Conservation (phyloP, 768 basidiomycete genomes). For the Tricholoma terreum region DNA sequence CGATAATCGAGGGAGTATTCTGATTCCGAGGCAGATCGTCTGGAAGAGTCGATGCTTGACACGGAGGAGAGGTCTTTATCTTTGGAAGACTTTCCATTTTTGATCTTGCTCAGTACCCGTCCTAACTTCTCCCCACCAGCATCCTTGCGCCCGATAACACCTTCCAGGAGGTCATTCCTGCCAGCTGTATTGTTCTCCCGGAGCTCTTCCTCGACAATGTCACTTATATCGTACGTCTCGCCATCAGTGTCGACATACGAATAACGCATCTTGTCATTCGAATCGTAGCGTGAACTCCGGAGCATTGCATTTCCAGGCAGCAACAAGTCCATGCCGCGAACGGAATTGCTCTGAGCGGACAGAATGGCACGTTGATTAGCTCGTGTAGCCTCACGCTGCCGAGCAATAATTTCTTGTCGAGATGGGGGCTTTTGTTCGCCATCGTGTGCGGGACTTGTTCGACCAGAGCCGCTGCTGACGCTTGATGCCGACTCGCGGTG, state of each 20-base stretch:
- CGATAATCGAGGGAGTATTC: slow-evolving; percentile 55
- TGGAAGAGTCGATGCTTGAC: slow-evolving; percentile 28
- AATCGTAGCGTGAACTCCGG: slow-evolving; percentile 75
- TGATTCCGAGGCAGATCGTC: slow-evolving; percentile 45
- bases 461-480: slow-evolving; percentile 42
- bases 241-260: slow-evolving; percentile 92
- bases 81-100: slow-evolving; percentile 50
- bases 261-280: slow-evolving; percentile 78
- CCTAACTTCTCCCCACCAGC: slow-evolving; percentile 68
- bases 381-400: slow-evolving; percentile 81
- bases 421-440: slow-evolving; percentile 42
- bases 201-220: slow-evolving; percentile 90
- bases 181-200: slow-evolving; percentile 41
- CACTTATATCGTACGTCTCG: slow-evolving; percentile 89
- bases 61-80: slow-evolving; percentile 29
- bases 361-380: slow-evolving; percentile 84
- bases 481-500: slow-evolving; percentile 70
- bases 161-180: slow-evolving; percentile 65
- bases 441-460: slow-evolving; percentile 28
- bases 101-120: slow-evolving; percentile 73
- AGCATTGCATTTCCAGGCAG: slow-evolving; percentile 83
- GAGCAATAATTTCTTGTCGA: slow-evolving; percentile 88
- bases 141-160: slow-evolving; percentile 56
- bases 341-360: slow-evolving; percentile 78
- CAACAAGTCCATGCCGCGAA: slow-evolving; percentile 85